Evolutionary conservation across 495 filamentous ascomycete species (phyloP).

Genomic region (Penicillium paxilli): DNA sequence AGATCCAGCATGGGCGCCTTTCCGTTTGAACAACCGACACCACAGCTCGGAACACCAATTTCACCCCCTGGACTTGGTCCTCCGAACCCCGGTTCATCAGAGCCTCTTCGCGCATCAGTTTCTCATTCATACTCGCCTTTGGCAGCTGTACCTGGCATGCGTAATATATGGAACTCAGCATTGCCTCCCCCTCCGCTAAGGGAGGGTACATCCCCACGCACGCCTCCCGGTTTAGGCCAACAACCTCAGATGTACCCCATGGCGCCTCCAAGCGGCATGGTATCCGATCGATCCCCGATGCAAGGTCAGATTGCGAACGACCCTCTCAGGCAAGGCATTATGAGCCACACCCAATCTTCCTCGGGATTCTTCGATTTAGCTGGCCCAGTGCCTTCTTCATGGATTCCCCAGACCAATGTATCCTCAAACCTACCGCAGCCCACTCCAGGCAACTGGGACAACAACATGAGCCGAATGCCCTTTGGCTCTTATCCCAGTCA

Average conservation of each 20-base stretch:
- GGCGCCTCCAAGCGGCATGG: conserved; percentile 14
- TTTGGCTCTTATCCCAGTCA: conserved; percentile 31
- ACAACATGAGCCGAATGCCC: conserved; percentile 14
- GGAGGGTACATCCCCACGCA: conserved; percentile 35
- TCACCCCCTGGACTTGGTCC: conserved; percentile 41
- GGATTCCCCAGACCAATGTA: conserved; percentile 25
- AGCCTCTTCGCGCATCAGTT: conserved; percentile 24
- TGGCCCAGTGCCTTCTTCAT: conserved; percentile 26
- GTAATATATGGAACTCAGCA: conserved; percentile 48
- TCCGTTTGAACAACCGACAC: conserved; percentile 26
- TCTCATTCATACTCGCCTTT: conserved; percentile 39
- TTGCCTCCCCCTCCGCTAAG: conserved; percentile 31
- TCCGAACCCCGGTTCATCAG: conserved; percentile 23
- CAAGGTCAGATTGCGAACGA: conserved; percentile 33
- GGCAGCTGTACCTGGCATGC: conserved; percentile 36
- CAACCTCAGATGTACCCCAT: conserved; percentile 19
- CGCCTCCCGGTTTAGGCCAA: conserved; percentile 35
- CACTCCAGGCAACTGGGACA: conserved; percentile 27
- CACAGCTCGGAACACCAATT: conserved; percentile 28
- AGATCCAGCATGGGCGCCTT: conserved; percentile 22
- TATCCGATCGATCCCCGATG: conserved; percentile 20
- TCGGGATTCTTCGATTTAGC: conserved; percentile 21
- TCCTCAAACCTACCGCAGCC: conserved; percentile 18
- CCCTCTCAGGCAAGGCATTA: conserved; percentile 27
- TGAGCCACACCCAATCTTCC: conserved; percentile 29